Base-by-base conservation (phyloP, 805 yeast genomes). In the Ogataea neopini region DNA sequence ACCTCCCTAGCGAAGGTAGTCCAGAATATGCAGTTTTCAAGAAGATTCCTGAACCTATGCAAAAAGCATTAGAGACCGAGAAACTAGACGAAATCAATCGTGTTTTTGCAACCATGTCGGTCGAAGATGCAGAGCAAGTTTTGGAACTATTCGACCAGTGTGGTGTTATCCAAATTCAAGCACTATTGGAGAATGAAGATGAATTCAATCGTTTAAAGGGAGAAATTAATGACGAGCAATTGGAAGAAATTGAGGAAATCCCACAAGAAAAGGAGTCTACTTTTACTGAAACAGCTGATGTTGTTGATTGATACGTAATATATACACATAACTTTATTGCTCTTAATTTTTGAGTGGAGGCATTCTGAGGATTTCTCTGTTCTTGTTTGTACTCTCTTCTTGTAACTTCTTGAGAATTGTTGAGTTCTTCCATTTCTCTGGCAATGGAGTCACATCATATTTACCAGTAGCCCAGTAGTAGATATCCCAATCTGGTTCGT, bases 401-500 rank as follows among this genome's bases (percentile, higher is more conserved):
- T 90, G 92, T 52, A 92, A 71, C 69, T 75, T 63, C 45, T 64
- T 63, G 71, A 92, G 74, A 33, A 92, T 72, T 57, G 76, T 70
- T 10, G 87, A 80, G 49, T 84, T 62, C 62, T 82, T 75, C 96
- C 96, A 94, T 62, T 79, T 79, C 34, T 86, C 89, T 13, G 98
- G 97, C 53, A 92, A 74, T 11, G 96, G 96, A 40, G 91, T 87
- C 15, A 87, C 81, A 29, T 80, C 82, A 59, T 71, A 87, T 65
- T 91, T 88, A 55, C 79, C 80, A 2, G 97, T 89, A 20, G 96
- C 96, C 99, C 99, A 92, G 71, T 94, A 94, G 68, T 88, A 94
- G 51, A 94, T 91, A 67, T 94, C 99, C 99, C 99, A 94, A 68
- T 94, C 99, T n/a, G 92, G 80, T 68, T 92, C 96, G 66, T 94